A percentile compares a stretch with the other conserved stretches of the same genome.
These are phyloP conservation scores for Globisporangium nagaii DNA, from an alignment of 352 stramenopile genomes.

Conservation along the genomic window DNA sequence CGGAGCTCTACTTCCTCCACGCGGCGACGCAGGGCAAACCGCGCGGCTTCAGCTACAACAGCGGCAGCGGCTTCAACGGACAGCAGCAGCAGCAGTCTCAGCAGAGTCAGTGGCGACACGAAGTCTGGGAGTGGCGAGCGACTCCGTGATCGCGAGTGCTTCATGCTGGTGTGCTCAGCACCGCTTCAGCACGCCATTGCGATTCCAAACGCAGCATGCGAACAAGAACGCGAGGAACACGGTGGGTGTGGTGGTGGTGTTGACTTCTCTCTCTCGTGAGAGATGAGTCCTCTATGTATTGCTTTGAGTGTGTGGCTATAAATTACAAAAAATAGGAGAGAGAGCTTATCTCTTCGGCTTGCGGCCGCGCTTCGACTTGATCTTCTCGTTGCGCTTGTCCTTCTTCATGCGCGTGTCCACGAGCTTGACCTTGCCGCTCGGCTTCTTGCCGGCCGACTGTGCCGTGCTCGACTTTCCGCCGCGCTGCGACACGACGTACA, in stretches of 20 bases:
- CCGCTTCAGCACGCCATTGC: neutral
- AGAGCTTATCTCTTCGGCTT: conserved; percentile 79
- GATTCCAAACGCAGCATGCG: neutral
- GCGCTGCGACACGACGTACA: conserved; percentile 94
- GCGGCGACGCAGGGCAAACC: conserved; percentile 7
- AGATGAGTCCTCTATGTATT: conserved; percentile 4
- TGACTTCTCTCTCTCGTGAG: too few relatives aligned
- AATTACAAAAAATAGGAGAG: conserved; percentile 16
- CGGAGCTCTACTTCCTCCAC: conserved; percentile 60
- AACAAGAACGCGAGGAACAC: neutral
- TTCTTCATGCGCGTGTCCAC: conserved; percentile 98
- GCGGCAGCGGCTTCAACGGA: neutral
- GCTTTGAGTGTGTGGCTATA: neutral
- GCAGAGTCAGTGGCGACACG: conserved; percentile 28
- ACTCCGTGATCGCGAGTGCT: neutral
- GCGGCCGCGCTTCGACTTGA: conserved; percentile 76
- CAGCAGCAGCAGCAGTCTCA: conserved; percentile 1
- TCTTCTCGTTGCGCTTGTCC: conserved; percentile 89
- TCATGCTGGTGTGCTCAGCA: too few relatives aligned
- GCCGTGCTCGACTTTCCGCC: conserved; percentile 45
- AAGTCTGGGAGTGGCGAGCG: conserved; percentile 40
- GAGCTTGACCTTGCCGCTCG: conserved; percentile 91
- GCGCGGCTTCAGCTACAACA: neutral
- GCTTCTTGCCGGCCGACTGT: conserved; percentile 69
- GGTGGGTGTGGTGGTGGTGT: too few relatives aligned